These are phyloP conservation scores for Omphalotus olearius DNA, from an alignment of 1,284 basidiomycete genomes.

Conservation along the genomic window DNA sequence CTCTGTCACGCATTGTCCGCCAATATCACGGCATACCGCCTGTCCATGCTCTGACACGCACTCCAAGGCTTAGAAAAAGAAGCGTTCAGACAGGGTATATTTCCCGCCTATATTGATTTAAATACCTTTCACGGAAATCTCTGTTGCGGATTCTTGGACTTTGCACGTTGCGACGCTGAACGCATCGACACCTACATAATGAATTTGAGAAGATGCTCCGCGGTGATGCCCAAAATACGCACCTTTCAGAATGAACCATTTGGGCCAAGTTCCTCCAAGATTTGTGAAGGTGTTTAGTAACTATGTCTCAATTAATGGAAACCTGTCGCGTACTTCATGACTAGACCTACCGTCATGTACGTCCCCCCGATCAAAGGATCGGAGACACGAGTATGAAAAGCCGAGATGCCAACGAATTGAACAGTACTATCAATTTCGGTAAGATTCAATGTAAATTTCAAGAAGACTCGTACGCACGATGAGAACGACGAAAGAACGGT, in stretches of 20 bases:
- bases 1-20: slow-evolving; percentile 79
- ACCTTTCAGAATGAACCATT: slow-evolving; percentile 90
- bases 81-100: slow-evolving; percentile 3
- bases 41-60: slow-evolving; percentile 92
- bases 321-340: background rate
- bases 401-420: slow-evolving; percentile 97
- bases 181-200: slow-evolving; percentile 67
- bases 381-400: slow-evolving; percentile 96
- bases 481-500: slow-evolving; percentile 87
- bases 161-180: slow-evolving; percentile 83
- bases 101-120: slow-evolving; percentile 15
- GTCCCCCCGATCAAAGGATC: slow-evolving; percentile 98
- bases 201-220: slow-evolving; percentile 7
- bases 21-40: slow-evolving; percentile 67
- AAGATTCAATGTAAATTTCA: background rate
- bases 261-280: slow-evolving; percentile 97
- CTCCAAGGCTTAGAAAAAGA: slow-evolving; percentile 53
- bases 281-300: slow-evolving; percentile 96
- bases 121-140: slow-evolving; percentile 59
- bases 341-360: slow-evolving; percentile 84
- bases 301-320: slow-evolving; percentile 33
- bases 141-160: slow-evolving; percentile 50
- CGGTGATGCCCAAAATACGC: slow-evolving; percentile 5
- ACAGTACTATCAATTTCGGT: slow-evolving; percentile 63
- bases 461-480: slow-evolving; percentile 47